Base-by-base conservation (phyloP, 2,329 filamentous ascomycete species). In the Penicillium sp. region DNA sequence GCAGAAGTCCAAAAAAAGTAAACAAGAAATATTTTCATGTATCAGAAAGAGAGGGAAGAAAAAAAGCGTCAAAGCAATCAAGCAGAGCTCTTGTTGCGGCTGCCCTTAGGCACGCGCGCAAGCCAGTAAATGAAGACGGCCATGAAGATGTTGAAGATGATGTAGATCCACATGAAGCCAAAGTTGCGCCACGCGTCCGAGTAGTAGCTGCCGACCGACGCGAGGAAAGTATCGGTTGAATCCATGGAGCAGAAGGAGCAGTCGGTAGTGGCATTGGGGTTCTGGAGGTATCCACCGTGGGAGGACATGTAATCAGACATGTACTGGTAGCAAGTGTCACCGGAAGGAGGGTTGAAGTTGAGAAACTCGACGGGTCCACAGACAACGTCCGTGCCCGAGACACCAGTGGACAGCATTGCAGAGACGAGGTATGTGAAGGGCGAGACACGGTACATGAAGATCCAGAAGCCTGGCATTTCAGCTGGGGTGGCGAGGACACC, bases 381-480 rank as follows among this genome's bases (percentile, higher is more conserved):
- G 44, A 53, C 22, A n/a, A 71, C 71, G 0, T 54, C 35, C 0
- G 69, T 61, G 31, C 71, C 68, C 1, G 72, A 67, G 7, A 76
- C 68, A 46, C 74, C 76, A 3, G 74, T 76, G 1, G 76, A 74
- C 13, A 76, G 56, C 62, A 81, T 74, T n/a, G 74, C 74, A 9
- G 77, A 76, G 22, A 81, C 77, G 11, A 80, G 76, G 52, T 90
- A 90, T 0, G 86, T 89, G 60, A 90, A 87, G 0, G 87, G 87
- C 0, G 82, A 86, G 33, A 86, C 79, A 37, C 84, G 82, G 74
- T 90, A 90, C 88, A 91, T 90, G 77, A 90, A 91, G 63, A 86
- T 85, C 89, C 89, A 92, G 78, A 92, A 91, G 1, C 84, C 80
- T 0, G 88, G 88, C 2, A 91, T 79, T 1, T 80, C 75, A 2